Percentiles rank a stretch among this genome's conserved stretches.
phyloP scores from a whole-genome alignment of 164 flowering plant genomes.

The Magnolia sinica region DNA sequence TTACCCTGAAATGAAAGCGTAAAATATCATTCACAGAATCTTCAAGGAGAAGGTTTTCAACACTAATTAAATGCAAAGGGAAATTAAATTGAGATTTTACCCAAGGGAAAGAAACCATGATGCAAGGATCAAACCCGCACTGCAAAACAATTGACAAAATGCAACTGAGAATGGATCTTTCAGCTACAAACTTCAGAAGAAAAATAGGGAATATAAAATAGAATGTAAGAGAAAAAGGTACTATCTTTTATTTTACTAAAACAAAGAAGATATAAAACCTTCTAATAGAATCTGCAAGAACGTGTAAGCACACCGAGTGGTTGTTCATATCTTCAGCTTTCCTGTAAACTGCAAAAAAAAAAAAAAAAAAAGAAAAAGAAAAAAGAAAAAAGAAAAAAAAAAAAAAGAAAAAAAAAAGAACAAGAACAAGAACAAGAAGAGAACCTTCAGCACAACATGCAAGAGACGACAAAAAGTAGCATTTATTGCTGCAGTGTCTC shows the following conservation, averaged over 20 bases:
- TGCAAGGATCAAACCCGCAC: slow-evolving; percentile 97
- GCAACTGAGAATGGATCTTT: slow-evolving; percentile 19
- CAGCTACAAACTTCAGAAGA: not conserved
- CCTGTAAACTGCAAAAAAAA: slow-evolving; percentile 63
- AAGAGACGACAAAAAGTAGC: not conserved
- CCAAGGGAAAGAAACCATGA: slow-evolving; percentile 89
- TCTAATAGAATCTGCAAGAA: slow-evolving; percentile 96
- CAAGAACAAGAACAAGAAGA: fast-evolving
- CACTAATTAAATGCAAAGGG: not conserved
- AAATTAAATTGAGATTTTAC: slow-evolving; percentile 33
- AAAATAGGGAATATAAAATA: not conserved
- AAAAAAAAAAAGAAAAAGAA: too few relatives aligned
- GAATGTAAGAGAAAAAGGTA: not conserved
- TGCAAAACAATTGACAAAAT: slow-evolving; percentile 35
- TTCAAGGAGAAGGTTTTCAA: not conserved
- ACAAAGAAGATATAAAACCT: slow-evolving; percentile 46
- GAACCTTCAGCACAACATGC: slow-evolving; percentile 6
- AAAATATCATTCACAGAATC: not conserved
- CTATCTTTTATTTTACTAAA: not conserved
- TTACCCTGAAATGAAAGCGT: slow-evolving; percentile 46
- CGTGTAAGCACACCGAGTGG: slow-evolving; percentile 95
- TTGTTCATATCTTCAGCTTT: slow-evolving; percentile 96
- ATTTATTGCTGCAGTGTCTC: not conserved
- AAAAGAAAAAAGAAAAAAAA: not conserved
- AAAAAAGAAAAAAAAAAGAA: too few relatives aligned